phyloP scores from a whole-genome alignment of 345 rosid genomes.

The Pelargonium nanum region DNA sequence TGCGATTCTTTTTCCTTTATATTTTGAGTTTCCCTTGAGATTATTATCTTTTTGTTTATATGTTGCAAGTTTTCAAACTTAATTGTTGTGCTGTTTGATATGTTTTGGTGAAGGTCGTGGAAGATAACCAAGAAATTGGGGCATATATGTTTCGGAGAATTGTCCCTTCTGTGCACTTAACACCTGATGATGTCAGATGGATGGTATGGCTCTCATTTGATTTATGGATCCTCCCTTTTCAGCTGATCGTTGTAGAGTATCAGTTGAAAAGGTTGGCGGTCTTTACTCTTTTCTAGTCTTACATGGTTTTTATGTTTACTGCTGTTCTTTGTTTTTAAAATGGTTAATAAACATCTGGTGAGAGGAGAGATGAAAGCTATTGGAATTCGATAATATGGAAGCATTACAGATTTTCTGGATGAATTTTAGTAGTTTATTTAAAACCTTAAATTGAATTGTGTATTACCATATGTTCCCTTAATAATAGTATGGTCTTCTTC shows the following conservation, averaged over 20 bases:
- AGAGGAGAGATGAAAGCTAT: neutral
- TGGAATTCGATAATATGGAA: neutral
- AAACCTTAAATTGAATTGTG: too few relatives aligned
- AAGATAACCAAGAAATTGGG: slow-evolving; percentile 81
- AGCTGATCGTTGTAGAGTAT: neutral
- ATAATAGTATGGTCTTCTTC: too few relatives aligned
- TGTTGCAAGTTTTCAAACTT: neutral
- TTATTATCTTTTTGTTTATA: too few relatives aligned
- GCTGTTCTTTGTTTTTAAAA: neutral
- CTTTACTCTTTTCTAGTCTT: neutral
- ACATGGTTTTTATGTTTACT: neutral
- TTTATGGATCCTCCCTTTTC: slow-evolving; percentile 2
- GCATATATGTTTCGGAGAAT: slow-evolving; percentile 97
- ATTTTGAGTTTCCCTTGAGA: neutral
- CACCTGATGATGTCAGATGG: slow-evolving; percentile 94
- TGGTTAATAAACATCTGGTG: neutral
- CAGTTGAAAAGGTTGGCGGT: neutral
- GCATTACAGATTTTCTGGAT: neutral
- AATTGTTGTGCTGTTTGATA: neutral
- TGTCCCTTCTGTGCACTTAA: slow-evolving; percentile 74
- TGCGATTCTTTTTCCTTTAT: slow-evolving; percentile 13
- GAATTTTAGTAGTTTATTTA: neutral
- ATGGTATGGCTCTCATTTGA: slow-evolving; percentile 46
- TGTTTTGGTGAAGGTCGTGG: slow-evolving; percentile 41
- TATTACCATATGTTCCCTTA: neutral